Conservation (phyloP, 73 alveolate species). For the Paramecium octaurelia region DNA sequence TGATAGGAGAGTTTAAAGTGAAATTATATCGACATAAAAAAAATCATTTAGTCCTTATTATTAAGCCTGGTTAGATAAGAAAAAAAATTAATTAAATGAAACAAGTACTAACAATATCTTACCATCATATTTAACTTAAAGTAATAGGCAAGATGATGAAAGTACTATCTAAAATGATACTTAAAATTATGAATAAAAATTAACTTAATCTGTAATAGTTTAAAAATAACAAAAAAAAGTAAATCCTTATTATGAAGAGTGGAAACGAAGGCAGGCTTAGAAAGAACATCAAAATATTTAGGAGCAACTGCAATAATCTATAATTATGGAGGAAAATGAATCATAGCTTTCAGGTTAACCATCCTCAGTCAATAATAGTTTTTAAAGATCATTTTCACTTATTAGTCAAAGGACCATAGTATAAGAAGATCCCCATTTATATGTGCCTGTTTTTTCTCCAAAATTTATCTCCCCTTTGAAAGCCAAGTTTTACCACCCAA, state of each 20-base stretch:
- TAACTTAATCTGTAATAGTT: not conserved
- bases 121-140: not conserved
- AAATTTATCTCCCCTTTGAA: not conserved
- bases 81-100: not conserved
- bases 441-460: not conserved
- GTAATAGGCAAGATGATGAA: not conserved
- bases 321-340: not conserved
- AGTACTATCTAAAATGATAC: not conserved
- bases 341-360: not conserved
- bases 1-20: slow-evolving; percentile 19
- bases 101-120: not conserved
- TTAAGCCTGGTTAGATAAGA: not conserved
- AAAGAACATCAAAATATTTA: not conserved
- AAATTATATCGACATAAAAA: not conserved
- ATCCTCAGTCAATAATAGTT: not conserved
- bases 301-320: not conserved
- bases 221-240: not conserved
- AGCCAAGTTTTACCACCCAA: not conserved
- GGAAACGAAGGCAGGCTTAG: not conserved
- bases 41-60: not conserved
- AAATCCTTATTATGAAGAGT: not conserved
- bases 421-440: not conserved
- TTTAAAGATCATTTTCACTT: not conserved
- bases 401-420: not conserved
- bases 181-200: not conserved